Base-by-base conservation (phyloP, 192 early-diverging fungal species). In the Geosiphon pyriformis region DNA sequence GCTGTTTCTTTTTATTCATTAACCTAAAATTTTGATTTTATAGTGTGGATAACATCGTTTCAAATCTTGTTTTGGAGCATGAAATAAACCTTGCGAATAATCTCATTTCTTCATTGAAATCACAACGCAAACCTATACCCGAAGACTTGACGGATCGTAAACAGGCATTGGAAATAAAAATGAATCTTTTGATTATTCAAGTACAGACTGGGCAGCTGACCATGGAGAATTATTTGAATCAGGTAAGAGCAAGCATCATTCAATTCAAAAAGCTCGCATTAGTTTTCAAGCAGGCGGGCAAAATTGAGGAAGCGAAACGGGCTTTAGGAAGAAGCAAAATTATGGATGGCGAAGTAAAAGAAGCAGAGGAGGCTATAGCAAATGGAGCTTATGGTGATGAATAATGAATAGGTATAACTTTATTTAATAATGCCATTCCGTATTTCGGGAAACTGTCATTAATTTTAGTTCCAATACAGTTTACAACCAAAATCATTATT, bases 311-410 rank as follows among this genome's bases (percentile, higher is more conserved):
- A 66, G 88, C 90, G 1, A 87, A 76, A 61, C 69, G 75, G 57
- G 90, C 91, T 0, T 34, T 94, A 23, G 67, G 30, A 37, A 71
- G 90, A 46, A 79, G 80, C 29, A 94, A 93, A 71, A 77, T 86
- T 26, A 92, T 93, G 88, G 76, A 81, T 55, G 76, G 78, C 30
- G 92, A 94, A 72, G 80, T 93, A 69, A 82, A 82, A 34, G 90
- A 92, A 75, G 85, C 87, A 2, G 86, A 87, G 70, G 82, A 74
- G 53, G 87, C 84, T 1, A 85, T 91, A 81, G 79, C 74, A 52
- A 46, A 29, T 66, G 65, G 65, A 0, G 52, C 30, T 18, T n/a
- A n/a, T n/a, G n/a, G n/a, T n/a, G n/a, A n/a, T n/a, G n/a, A n/a
- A n/a, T n/a, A n/a, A n/a, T n/a, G n/a, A n/a, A n/a, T n/a, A n/a